These are phyloP conservation scores for Prunella vulgaris DNA, from an alignment of 257 asterid genomes.

Conservation along the genomic window DNA sequence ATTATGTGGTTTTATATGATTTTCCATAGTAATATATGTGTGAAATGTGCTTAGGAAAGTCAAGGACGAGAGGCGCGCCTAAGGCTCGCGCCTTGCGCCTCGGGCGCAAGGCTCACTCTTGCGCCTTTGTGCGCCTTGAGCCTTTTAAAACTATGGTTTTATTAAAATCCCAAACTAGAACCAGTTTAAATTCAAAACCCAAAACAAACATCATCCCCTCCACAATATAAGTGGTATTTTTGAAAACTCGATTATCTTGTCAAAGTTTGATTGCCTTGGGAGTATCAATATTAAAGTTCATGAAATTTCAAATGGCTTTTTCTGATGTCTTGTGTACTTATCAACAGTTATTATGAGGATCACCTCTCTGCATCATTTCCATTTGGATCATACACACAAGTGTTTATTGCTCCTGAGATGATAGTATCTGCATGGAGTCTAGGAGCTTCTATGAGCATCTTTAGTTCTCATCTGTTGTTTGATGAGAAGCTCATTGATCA, in stretches of 20 bases:
- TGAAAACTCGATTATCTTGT: conserved; percentile 2
- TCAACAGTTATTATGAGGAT: conserved; percentile 82
- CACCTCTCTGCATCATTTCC: conserved; percentile 88
- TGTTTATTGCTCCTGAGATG: conserved; percentile 87
- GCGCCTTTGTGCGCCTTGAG: too few relatives aligned
- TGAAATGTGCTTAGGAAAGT: too few relatives aligned
- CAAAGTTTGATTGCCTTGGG: conserved; percentile 17
- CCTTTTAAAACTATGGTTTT: too few relatives aligned
- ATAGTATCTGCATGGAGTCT: conserved; percentile 68
- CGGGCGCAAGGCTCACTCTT: too few relatives aligned
- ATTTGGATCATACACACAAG: conserved; percentile 90
- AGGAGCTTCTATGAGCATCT: conserved; percentile 89
- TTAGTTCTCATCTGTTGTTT: conserved; percentile 83
- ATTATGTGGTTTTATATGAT: too few relatives aligned
- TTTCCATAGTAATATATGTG: too few relatives aligned
- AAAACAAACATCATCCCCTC: background rate
- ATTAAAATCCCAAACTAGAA: too few relatives aligned
- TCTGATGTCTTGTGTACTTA: conserved; percentile 21
- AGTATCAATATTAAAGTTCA: conserved; percentile 3
- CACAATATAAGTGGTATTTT: conserved; percentile 6
- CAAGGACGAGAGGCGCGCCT: too few relatives aligned
- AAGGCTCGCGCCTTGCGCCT: too few relatives aligned
- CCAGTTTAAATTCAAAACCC: too few relatives aligned
- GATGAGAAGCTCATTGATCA: conserved; percentile 94
- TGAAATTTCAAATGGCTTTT: conserved; percentile 16